Evolutionary conservation across 2,329 filamentous ascomycete genomes (phyloP).

Genomic region (Apiospora malaysiana): DNA sequence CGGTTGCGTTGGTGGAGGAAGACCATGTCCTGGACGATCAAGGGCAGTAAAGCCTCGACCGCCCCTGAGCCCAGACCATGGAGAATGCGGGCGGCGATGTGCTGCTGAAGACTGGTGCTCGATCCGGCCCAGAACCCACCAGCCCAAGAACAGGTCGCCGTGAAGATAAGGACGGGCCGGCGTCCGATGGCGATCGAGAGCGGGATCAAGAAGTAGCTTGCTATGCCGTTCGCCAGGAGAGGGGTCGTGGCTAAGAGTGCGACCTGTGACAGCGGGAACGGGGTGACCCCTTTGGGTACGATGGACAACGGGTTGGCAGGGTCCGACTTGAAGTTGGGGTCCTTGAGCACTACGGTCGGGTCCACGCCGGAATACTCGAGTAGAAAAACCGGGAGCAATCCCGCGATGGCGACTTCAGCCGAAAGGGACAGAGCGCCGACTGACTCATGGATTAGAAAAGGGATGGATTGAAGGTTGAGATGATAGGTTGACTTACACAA

Average conservation of each 20-base stretch:
- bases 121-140: constrained; percentile 45
- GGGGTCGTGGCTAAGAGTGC: constrained; percentile 42
- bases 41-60: constrained; percentile 43
- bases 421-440: constrained; percentile 38
- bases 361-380: constrained; percentile 43
- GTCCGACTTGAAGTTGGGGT: constrained; percentile 35
- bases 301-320: constrained; percentile 34
- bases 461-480: background rate
- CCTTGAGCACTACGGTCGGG: constrained; percentile 37
- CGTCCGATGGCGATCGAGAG: constrained; percentile 45
- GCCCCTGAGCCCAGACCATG: constrained; percentile 45
- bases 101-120: constrained; percentile 37
- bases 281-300: constrained; percentile 37
- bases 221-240: constrained; percentile 42
- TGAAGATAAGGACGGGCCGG: constrained; percentile 43
- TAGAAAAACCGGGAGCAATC: constrained; percentile 41
- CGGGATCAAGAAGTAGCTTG: constrained; percentile 45
- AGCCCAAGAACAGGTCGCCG: constrained; percentile 40
- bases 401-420: constrained; percentile 37
- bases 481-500: constrained; percentile 35
- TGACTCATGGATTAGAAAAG: constrained; percentile 12
- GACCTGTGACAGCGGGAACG: constrained; percentile 37
- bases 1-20: constrained; percentile 46
- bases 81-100: constrained; percentile 42
- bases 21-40: constrained; percentile 46